Conservation (phyloP, 345 rosid genomes). For the Salix viminalis region DNA sequence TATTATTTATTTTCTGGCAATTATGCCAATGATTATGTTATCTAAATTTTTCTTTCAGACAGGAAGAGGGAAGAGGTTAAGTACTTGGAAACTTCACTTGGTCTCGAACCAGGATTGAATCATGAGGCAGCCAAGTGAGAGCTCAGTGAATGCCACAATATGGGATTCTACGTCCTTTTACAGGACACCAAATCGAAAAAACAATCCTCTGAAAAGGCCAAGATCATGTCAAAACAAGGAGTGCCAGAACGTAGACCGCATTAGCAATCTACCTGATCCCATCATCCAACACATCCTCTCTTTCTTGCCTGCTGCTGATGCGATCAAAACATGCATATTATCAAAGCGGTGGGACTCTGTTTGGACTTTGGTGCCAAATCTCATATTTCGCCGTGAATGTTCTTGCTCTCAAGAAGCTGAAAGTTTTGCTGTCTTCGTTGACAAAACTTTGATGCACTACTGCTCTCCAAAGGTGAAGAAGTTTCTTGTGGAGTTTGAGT, state of each 20-base stretch:
- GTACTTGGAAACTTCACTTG: too few species aligned
- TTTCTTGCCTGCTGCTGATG: slow-evolving; percentile 3
- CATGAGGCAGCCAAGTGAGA: neutral
- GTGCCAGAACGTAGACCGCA: slow-evolving; percentile 1
- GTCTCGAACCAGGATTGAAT: too few species aligned
- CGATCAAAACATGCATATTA: slow-evolving; percentile 3
- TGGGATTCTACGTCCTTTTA: neutral
- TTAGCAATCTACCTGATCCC: slow-evolving; percentile 10
- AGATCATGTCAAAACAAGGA: neutral
- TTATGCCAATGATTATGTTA: too few species aligned
- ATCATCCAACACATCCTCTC: slow-evolving; percentile 11
- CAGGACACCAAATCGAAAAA: neutral
- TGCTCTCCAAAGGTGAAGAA: neutral
- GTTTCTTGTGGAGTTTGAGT: neutral
- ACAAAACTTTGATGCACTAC: neutral
- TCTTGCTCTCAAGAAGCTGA: neutral
- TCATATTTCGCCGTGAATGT: neutral
- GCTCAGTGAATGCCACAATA: slow-evolving; percentile 2
- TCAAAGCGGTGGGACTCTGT: slow-evolving; percentile 11
- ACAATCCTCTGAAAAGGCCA: neutral
- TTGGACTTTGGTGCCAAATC: slow-evolving; percentile 13
- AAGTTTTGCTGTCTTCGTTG: neutral
- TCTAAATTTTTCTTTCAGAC: too few species aligned
- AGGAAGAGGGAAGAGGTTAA: too few species aligned
- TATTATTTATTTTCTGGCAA: too few species aligned